Evolutionary conservation across 805 yeast species (phyloP), one percentile per base, ranked within the genome.

Genomic region (Kazachstania martiniae): DNA sequence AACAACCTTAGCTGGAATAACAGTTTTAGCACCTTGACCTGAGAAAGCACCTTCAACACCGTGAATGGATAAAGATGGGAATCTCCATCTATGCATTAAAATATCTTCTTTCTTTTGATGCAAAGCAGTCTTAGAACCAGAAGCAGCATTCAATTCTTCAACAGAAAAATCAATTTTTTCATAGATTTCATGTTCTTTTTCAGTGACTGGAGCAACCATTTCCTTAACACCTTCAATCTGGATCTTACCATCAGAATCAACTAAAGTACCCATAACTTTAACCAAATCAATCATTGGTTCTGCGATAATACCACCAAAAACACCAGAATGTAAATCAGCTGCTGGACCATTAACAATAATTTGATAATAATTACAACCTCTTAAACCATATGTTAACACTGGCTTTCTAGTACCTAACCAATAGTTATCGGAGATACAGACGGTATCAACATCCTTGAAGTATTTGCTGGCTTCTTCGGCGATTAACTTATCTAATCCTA

Each of bases 381-480:
- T 79, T 49, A 91, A 74, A 30, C 99, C 99, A 60, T 91, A 91
- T 21, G 99, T 91, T 51, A 91, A 74, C 8, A 85, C 97, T 13
- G 99, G 99, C 56, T 91, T 87, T 45, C 76, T 77, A 40, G 97
- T 89, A 45, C 98, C 99, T 39, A 91, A 70, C 99, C 99, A 91
- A 65, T 91, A 91, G 66, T 91, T 91, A 62, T 91, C 99, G 34
- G 91, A 77, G 47, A 91, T 91, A 57, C 96, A 86, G 32, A 87
- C 95, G 23, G 95, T 86, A 55, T 89, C 94, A 31, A 87, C 94
- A 26, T 74, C 77, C 57, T 80, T 77, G 68, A 91, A 91, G 61
- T 85, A 91, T 25, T 61, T 58, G 33, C 69, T 58, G 34, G 94
- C 87, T 64, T 91, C 97, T 26, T 65, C 59, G 31, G 76, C 77